Conservation (phyloP, 495 filamentous ascomycete species). For the Chaetomium cochliodes region DNA sequence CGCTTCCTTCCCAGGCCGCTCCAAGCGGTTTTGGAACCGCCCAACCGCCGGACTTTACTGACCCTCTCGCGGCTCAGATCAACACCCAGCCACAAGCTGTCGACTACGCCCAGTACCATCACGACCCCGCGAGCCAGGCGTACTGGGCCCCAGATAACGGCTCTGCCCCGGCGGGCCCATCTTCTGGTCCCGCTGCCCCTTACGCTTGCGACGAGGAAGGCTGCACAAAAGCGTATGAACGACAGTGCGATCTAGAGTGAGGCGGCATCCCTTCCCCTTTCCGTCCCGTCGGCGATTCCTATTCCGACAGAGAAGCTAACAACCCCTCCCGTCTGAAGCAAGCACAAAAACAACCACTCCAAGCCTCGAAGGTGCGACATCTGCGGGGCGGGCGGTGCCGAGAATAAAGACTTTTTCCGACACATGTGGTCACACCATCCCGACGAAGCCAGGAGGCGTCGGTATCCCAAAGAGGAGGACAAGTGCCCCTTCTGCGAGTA, state of each 20-base stretch:
- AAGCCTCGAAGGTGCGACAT: constrained; percentile 32
- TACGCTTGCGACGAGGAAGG: not conserved
- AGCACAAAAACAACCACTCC: constrained; percentile 26
- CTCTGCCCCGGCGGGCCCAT: not conserved
- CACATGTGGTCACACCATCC: constrained; percentile 28
- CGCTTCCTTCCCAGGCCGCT: not conserved
- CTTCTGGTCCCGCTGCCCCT: not conserved
- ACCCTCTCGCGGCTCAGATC: not conserved
- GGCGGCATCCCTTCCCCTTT: not conserved
- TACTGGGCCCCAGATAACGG: not conserved
- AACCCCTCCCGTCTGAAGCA: constrained; percentile 12
- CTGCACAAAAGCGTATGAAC: not conserved
- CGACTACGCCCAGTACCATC: not conserved
- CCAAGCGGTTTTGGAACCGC: not conserved
- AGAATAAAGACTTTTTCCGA: constrained; percentile 23
- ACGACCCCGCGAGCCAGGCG: not conserved
- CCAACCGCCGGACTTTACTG: not conserved
- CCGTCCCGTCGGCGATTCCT: not conserved
- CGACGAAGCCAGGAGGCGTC: not conserved
- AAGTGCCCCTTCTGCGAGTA: constrained; percentile 23
- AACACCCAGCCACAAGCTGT: not conserved
- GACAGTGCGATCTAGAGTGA: constrained; percentile 19
- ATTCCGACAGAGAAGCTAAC: not conserved
- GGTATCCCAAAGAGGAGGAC: constrained; percentile 8
- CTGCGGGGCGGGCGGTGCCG: constrained; percentile 11